Evolutionary conservation across 176 grass and related monocot genomes (phyloP), one percentile per base, ranked within the genome.

Genomic region (Typha latifolia): DNA sequence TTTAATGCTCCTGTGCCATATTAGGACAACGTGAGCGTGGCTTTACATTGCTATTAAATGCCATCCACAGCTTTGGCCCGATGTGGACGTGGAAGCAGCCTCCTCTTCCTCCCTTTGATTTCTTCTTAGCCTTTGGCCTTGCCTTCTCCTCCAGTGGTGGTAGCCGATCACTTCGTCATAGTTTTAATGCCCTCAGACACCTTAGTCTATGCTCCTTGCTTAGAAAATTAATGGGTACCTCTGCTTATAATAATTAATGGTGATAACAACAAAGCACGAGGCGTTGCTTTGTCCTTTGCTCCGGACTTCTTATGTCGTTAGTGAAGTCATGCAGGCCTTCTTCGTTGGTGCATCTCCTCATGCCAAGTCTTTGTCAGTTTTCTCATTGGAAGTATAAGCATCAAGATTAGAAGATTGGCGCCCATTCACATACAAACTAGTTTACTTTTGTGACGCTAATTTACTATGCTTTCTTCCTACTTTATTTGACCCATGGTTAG

Each of bases 1-100:
- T 78, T 69, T 73, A 84, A 80, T 83, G 78, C 61, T 47, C 24
- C 68, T 61, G 70, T 61, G 56, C 66, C 73, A 75, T 50, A 70
- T 81, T 62, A 67, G 62, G 66, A 74, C 77, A 48, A 80, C 52
- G 63, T 82, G 76, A 81, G 62, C 66, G 13, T 81, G 27, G 21
- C 14, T 37, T 16, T 34, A 6, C n/a, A 5, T 56, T 63, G 15
- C 18, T 49, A 74, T 53, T 65, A 32, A 74, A 65, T 43, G 72
- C 62, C 49, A 34, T 64, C 24, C 48, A 53, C 72, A 59, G 53
- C 53, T 59, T 14, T 59, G 18, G 14, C 12, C 18, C 51, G 48
- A 51, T 64, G 61, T 23, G 48, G 62, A 59, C 53, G 4, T 21
- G 53, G 53, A 59, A 59, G 19, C 29, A 7, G n/a, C 24, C 13